Evolutionary conservation across 176 grass and related monocot species (phyloP), one percentile per base, ranked within the genome.

Genomic region (Aechmea fasciata): DNA sequence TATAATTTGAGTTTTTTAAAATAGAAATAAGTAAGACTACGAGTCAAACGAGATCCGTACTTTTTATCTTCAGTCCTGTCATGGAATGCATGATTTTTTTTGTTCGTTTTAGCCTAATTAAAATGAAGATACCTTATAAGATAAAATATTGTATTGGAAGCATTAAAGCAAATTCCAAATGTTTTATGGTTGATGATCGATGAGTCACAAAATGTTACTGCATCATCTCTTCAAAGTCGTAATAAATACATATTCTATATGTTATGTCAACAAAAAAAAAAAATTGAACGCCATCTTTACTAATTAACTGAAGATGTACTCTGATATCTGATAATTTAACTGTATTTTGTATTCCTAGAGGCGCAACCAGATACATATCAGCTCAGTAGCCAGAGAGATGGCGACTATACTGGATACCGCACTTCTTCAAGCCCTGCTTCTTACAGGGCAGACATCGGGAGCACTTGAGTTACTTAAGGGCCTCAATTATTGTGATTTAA

Each of bases 341-440:
- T 77, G 10, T 76, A 3, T 71, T 71, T 74, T 64, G 29, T 71
- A 49, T 73, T 79, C 28, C 75, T 78, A 99, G 89, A 99, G 87
- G 67, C 81, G 82, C 57, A 67, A 80, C 64, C 82, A 85, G 70
- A 79, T 79, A 3, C 76, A 90, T 74, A 85, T 86, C 72, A 86
- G 87, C 75, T 99, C 87, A 14, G 80, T 99, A 76, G 94, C 94
- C 52, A 90, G 89, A 87, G 94, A 99, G 80, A 88, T 85, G 80
- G 86, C 94, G 47, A 83, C 84, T 77, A 79, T 99, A 84, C 69
- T 99, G 57, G 94, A 99, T 52, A 90, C 89, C 67, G 79, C 89
- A 81, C 87, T 99, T 78, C 89, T 99, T 81, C 89, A 99, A 82
- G 87, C 88, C 66, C 87, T 99, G 72, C 63, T 99, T 88, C 90